Conservation (phyloP, 352 stramenopile genomes). For the Phytophthora sp. region DNA sequence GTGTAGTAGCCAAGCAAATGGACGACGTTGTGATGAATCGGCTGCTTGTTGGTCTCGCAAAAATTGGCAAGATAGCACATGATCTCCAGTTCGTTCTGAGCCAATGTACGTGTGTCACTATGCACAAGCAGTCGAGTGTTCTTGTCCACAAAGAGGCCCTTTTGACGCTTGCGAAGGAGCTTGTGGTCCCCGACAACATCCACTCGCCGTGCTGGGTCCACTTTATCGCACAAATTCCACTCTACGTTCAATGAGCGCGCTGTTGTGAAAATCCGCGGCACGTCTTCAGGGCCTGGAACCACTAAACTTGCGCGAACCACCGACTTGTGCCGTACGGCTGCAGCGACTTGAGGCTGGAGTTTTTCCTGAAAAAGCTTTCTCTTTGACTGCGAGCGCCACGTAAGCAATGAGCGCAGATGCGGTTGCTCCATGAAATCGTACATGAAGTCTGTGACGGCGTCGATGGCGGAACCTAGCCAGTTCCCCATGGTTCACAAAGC, state of each 20-base stretch:
- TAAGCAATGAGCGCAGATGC: conserved; percentile 1
- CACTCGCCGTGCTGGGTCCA: conserved; percentile 58
- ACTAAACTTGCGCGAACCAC: conserved; percentile 23
- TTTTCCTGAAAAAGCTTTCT: conserved; percentile 36
- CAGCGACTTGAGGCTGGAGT: conserved; percentile 22
- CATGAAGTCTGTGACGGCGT: conserved; percentile 10
- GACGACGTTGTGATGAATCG: conserved; percentile 59
- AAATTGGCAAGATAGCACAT: conserved; percentile 59
- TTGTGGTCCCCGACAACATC: conserved; percentile 63
- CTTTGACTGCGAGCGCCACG: conserved; percentile 27
- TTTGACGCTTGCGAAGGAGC: conserved; percentile 50
- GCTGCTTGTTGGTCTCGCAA: conserved; percentile 37
- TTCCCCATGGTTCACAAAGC: conserved; percentile 27
- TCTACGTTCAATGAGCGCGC: conserved; percentile 61
- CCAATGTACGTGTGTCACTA: conserved; percentile 40
- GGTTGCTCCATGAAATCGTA: conserved; percentile 7
- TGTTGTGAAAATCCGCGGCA: conserved; percentile 52
- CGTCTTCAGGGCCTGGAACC: conserved; percentile 12
- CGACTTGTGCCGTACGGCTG: conserved; percentile 27
- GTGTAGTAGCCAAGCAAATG: conserved; percentile 59
- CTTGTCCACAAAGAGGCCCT: conserved; percentile 66
- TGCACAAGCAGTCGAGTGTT: conserved; percentile 46
- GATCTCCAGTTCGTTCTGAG: conserved; percentile 69
- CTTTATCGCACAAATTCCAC: conserved; percentile 68
- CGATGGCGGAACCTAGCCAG: conserved; percentile 4